These are phyloP conservation scores for Annulohypoxylon maeteangense DNA, from an alignment of 495 filamentous ascomycete genomes.

Conservation along the genomic window DNA sequence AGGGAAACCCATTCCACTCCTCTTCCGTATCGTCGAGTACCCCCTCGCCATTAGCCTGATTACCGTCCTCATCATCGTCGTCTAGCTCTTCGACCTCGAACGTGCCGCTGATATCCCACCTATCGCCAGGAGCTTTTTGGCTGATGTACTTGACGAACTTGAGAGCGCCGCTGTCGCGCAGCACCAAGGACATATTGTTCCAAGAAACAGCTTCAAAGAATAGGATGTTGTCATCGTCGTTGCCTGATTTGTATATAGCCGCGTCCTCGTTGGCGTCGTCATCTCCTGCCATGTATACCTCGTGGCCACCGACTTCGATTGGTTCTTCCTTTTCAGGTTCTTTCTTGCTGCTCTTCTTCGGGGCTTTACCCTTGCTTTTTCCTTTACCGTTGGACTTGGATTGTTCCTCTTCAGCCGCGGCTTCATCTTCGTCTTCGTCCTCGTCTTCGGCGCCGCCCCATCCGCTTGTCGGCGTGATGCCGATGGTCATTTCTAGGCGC, in stretches of 20 bases:
- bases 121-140: slow-evolving; percentile 80
- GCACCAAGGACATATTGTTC: slow-evolving; percentile 89
- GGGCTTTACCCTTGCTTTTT: slow-evolving; percentile 53
- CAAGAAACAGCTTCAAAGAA: slow-evolving; percentile 89
- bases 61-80: slow-evolving; percentile 52
- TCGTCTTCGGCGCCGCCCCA: slow-evolving; percentile 82
- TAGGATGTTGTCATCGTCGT: slow-evolving; percentile 91
- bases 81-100: slow-evolving; percentile 65
- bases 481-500: slow-evolving; percentile 85
- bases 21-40: slow-evolving; percentile 56
- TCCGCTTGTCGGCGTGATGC: slow-evolving; percentile 80
- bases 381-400: slow-evolving; percentile 60
- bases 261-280: slow-evolving; percentile 80
- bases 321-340: slow-evolving; percentile 45
- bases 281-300: slow-evolving; percentile 91
- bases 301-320: slow-evolving; percentile 81
- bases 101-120: slow-evolving; percentile 88
- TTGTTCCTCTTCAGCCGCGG: slow-evolving; percentile 51
- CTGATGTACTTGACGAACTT: slow-evolving; percentile 98
- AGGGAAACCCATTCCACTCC: slow-evolving; percentile 61
- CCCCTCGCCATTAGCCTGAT: slow-evolving; percentile 39
- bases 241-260: slow-evolving; percentile 81
- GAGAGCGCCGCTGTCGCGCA: slow-evolving; percentile 86
- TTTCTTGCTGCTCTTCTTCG: slow-evolving; percentile 48
- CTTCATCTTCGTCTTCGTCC: slow-evolving; percentile 55